These are phyloP conservation scores for Cladophialophora chaetospira DNA, from an alignment of 2,329 filamentous ascomycete species.

Conservation along the genomic window DNA sequence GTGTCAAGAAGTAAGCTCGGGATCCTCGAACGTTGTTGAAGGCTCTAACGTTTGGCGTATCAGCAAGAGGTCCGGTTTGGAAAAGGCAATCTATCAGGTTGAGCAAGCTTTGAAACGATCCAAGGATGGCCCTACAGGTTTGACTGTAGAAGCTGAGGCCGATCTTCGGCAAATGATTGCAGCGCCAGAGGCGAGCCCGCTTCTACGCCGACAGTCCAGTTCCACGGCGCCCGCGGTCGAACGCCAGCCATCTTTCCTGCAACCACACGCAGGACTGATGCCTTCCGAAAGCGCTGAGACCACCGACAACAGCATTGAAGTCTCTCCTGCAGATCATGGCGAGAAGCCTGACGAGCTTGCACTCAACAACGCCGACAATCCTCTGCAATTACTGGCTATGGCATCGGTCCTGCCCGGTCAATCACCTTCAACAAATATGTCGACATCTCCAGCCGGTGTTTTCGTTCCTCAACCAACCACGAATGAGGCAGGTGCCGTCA, in stretches of 20 bases:
- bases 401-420: constrained; percentile 55
- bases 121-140: constrained; percentile 47
- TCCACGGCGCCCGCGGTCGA: neutral
- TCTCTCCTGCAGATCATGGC: constrained; percentile 33
- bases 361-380: constrained; percentile 74
- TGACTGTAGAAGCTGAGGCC: constrained; percentile 47
- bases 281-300: constrained; percentile 28
- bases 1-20: constrained; percentile 69
- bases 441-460: constrained; percentile 57
- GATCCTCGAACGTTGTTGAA: neutral
- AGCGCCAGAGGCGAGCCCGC: constrained; percentile 48
- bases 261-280: constrained; percentile 11
- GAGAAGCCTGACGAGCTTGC: constrained; percentile 57
- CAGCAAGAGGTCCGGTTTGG: constrained; percentile 72
- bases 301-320: constrained; percentile 34
- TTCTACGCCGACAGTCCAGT: constrained; percentile 12
- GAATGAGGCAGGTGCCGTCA: constrained; percentile 39
- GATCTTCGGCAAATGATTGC: constrained; percentile 55
- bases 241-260: constrained; percentile 12
- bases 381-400: constrained; percentile 70
- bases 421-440: constrained; percentile 39
- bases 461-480: constrained; percentile 30
- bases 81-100: constrained; percentile 73
- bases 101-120: constrained; percentile 67
- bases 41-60: constrained; percentile 21